Base-by-base conservation (phyloP, 2,329 filamentous ascomycete species). In the Cladophialophora yegresii region DNA sequence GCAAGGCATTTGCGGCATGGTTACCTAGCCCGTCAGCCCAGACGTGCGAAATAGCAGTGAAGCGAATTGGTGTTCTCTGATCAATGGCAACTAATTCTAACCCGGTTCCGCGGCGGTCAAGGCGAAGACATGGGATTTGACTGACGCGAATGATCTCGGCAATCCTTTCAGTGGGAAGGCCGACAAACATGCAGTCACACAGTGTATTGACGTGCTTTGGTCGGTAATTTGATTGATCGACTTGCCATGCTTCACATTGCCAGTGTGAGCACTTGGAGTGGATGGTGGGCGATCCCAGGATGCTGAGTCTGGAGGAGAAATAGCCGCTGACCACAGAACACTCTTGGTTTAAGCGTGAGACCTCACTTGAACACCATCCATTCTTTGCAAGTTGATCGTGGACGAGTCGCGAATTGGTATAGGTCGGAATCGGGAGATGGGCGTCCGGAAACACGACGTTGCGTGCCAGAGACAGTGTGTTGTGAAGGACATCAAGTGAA, bases 11-110 rank as follows among this genome's bases (percentile, higher is more conserved):
- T 1, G 58, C 58, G 16, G 55, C 43, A 2, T 61, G 66, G 30
- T 71, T 71, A 13, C 70, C 70, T 49, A 60, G 59, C 4, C 70
- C 70, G 30, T 71, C 67, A 4, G 68, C 32, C 70, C 70, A 71
- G 10, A 71, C 66, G 66, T 71, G 70, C 23, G 69, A 71, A 12
- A 71, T 68, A 0, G 70, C 69, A 36, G 71, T 67, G 47, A 49
- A 49, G n/a, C 10, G n/a, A 22, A 23, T 49, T 7, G n/a, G 45
- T 23, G 22, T n/a, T 16, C n/a, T 20, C 45, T 10, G n/a, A 8
- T 20, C 26, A 49, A 49, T 7, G 4, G n/a, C 22, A 20, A 23
- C n/a, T n/a, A 49, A 49, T 49, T 49, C 22, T 20, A 23, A 49
- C 8, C 45, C 45, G 45, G 7, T 23, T 23, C 45, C n/a, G n/a